Percentiles rank a stretch among this genome's conserved stretches.
These are phyloP conservation scores for Acacia acuminata DNA, from an alignment of 306 rosid species.

Conservation along the genomic window DNA sequence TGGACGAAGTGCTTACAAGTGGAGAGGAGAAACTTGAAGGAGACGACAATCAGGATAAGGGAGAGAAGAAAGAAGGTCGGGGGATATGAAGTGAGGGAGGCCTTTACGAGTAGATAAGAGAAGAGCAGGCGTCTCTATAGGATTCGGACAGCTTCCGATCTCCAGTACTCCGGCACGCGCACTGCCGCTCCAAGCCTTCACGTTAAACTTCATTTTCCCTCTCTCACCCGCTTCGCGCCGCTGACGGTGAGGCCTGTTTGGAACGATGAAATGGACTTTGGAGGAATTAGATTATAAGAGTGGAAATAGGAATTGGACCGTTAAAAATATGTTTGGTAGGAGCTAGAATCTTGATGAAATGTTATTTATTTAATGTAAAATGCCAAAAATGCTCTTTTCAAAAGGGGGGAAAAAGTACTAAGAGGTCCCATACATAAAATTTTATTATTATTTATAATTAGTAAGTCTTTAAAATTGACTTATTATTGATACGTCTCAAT, in stretches of 20 bases:
- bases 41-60: conserved; percentile 88
- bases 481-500: too few species aligned
- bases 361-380: too few species aligned
- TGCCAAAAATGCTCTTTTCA: too few species aligned
- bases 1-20: conserved; percentile 59
- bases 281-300: background rate
- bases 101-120: conserved; percentile 89
- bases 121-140: conserved; percentile 77
- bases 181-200: conserved; percentile 70
- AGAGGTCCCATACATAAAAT: too few species aligned
- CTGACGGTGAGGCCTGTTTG: background rate
- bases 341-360: too few species aligned
- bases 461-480: too few species aligned
- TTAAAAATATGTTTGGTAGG: background rate
- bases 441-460: too few species aligned
- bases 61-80: conserved; percentile 84
- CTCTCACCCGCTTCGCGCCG: background rate
- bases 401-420: too few species aligned
- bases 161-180: conserved; percentile 70
- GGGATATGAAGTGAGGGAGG: conserved; percentile 70
- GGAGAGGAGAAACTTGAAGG: conserved; percentile 80
- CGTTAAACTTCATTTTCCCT: conserved; percentile 60
- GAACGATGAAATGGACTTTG: background rate
- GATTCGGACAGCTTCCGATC: conserved; percentile 49
- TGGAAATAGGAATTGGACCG: background rate